These are phyloP conservation scores for Entomortierella chlamydospora DNA, from an alignment of 192 early-diverging fungal genomes.

Conservation along the genomic window DNA sequence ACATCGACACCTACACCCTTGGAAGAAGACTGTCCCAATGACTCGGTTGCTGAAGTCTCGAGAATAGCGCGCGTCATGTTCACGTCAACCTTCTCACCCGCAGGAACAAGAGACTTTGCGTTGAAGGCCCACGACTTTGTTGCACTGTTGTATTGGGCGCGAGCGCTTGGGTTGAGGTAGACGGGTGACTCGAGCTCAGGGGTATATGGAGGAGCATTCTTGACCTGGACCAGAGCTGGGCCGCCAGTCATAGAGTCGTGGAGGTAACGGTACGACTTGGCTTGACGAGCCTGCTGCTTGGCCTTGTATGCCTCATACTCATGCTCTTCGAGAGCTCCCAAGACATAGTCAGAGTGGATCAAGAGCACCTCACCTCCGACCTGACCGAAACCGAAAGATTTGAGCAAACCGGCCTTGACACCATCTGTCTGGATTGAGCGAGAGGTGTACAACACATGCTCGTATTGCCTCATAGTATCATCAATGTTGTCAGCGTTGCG, in stretches of 20 bases:
- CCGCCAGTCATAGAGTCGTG: conserved; percentile 90
- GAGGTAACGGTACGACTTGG: conserved; percentile 87
- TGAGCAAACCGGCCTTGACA: conserved; percentile 90
- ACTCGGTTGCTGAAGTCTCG: conserved; percentile 59
- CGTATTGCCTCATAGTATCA: conserved; percentile 75
- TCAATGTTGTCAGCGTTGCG: conserved; percentile 92
- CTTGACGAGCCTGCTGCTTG: conserved; percentile 78
- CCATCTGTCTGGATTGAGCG: conserved; percentile 91
- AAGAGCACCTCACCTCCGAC: conserved; percentile 91
- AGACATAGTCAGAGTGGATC: conserved; percentile 89
- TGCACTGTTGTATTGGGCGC: conserved; percentile 82
- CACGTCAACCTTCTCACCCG: conserved; percentile 58
- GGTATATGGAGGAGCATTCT: conserved; percentile 87
- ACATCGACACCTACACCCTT: conserved; percentile 89
- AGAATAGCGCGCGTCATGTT: conserved; percentile 67
- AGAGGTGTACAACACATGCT: conserved; percentile 85
- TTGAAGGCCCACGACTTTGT: conserved; percentile 78
- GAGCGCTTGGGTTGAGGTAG: conserved; percentile 88
- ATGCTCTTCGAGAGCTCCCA: conserved; percentile 76
- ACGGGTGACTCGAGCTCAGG: conserved; percentile 82
- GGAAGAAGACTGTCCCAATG: conserved; percentile 36
- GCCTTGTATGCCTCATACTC: conserved; percentile 78
- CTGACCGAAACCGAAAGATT: conserved; percentile 96
- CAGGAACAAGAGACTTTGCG: conserved; percentile 54
- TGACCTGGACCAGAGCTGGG: conserved; percentile 86